phyloP scores from a whole-genome alignment of 306 rosid genomes.

The Vigna trinervia region DNA sequence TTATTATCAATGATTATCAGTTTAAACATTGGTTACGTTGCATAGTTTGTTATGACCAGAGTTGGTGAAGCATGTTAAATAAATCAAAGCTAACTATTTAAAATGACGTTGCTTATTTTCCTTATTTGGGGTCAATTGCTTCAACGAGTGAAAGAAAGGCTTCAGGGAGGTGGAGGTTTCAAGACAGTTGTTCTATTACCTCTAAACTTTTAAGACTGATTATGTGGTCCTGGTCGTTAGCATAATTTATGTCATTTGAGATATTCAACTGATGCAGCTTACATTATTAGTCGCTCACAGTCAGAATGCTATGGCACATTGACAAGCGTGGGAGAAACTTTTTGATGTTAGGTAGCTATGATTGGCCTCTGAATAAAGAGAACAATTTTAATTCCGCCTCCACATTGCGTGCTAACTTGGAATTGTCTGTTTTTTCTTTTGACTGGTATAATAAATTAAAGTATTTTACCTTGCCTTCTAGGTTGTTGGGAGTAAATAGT shows the following conservation, averaged over 20 bases:
- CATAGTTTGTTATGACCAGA: slow-evolving; percentile 27
- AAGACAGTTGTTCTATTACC: not conserved
- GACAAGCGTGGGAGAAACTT: not conserved
- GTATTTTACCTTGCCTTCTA: not conserved
- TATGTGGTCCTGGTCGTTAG: not conserved
- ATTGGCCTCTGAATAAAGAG: not conserved
- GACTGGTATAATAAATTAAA: not conserved
- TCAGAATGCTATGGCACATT: not conserved
- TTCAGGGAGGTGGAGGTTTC: not conserved
- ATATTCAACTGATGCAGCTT: not conserved
- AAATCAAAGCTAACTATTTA: not conserved
- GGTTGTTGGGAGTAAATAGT: not conserved
- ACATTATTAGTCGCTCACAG: not conserved
- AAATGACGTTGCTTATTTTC: not conserved
- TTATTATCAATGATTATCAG: slow-evolving; percentile 39
- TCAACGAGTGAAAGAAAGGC: not conserved
- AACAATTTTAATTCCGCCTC: not conserved
- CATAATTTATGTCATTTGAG: not conserved
- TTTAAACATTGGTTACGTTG: slow-evolving; percentile 36
- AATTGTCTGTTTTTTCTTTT: slow-evolving; percentile 1
- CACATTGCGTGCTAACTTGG: not conserved
- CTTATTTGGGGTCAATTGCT: slow-evolving; percentile 14
- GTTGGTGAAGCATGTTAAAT: slow-evolving; percentile 29
- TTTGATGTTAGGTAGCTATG: slow-evolving; percentile 15
- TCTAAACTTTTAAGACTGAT: not conserved